These are phyloP conservation scores for Dothideomycetidae sp. DNA, from an alignment of 2,329 filamentous ascomycete species.

Conservation along the genomic window DNA sequence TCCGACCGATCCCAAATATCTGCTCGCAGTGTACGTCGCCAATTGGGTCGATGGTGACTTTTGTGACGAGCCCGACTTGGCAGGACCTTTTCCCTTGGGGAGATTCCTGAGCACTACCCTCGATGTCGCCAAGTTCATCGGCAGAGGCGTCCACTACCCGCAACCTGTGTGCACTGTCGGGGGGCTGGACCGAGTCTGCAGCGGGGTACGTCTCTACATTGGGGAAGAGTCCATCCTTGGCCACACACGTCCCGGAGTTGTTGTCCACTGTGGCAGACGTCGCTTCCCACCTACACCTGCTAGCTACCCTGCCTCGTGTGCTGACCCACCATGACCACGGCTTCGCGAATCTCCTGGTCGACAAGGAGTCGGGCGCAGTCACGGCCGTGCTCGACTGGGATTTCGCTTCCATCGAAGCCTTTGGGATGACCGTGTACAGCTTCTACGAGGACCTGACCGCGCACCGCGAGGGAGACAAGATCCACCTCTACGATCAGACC, in stretches of 20 bases:
- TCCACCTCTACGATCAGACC: neutral
- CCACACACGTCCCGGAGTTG: too few relatives aligned
- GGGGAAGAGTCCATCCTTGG: too few relatives aligned
- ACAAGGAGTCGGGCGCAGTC: neutral
- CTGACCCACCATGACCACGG: neutral
- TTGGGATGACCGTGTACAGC: constrained; percentile 1
- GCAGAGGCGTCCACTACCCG: neutral
- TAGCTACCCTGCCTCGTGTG: neutral
- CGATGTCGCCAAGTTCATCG: constrained; percentile 1
- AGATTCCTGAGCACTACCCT: neutral
- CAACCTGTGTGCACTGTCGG: neutral
- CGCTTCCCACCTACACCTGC: neutral
- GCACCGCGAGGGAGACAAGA: neutral
- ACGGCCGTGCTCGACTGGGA: constrained; percentile 1
- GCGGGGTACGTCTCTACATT: too few relatives aligned
- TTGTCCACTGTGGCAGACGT: too few relatives aligned
- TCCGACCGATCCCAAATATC: too few relatives aligned
- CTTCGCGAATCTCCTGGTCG: neutral
- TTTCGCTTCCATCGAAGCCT: neutral
- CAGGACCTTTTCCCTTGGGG: constrained; percentile 1
- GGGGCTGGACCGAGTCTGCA: constrained; percentile 1
- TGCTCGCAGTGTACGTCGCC: too few relatives aligned
- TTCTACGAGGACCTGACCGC: constrained; percentile 1
- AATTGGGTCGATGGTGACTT: too few relatives aligned
- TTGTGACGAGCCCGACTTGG: too few relatives aligned